Evolutionary conservation across 2,329 filamentous ascomycete species (phyloP), one percentile per base, ranked within the genome.

Genomic region (Massarina eburnea): DNA sequence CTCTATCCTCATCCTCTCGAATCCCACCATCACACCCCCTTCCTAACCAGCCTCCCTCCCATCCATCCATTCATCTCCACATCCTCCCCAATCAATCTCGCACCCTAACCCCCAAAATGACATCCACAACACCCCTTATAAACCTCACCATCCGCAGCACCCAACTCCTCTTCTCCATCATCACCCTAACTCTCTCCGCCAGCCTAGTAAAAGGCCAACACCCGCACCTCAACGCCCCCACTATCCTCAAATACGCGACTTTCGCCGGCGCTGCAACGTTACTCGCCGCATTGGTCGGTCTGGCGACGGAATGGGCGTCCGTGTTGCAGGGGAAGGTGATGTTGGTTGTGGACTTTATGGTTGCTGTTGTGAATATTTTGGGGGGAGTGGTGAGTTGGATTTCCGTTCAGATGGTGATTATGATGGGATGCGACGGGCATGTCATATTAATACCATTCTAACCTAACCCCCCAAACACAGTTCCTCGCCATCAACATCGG

Each of bases 301-400:
- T 55, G n/a, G 49, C 52, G 8, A 33, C 49, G 7, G 48, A 43
- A 9, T 53, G 44, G 43, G 29, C 54, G 4, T 45, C 51, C 3
- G 27, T 48, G 1, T 34, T 62, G 10, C 44, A 54, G 22, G 50
- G 49, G 8, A 50, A 54, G n/a, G 43, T 64, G n/a, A 45, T 36
- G 2, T 39, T 46, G n/a, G 24, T 48, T 2, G 48, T 59, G 1
- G 61, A 63, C 33, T 48, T 34, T 1, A 9, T 57, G 1, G 24
- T 61, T 5, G 18, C 46, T 1, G 17, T 58, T 1, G 19, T 57
- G 8, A 59, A 62, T 30, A 22, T 58, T 4, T 48, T 53, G 5
- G 57, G 54, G 7, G 60, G 58, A 1, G 44, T 57, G 17, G 60
- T 63, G 55, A 40, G 56, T 55, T 26, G 26, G n/a, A n/a, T 9